phyloP scores from a whole-genome alignment of 345 rosid genomes.

The Boechera retrofracta region DNA sequence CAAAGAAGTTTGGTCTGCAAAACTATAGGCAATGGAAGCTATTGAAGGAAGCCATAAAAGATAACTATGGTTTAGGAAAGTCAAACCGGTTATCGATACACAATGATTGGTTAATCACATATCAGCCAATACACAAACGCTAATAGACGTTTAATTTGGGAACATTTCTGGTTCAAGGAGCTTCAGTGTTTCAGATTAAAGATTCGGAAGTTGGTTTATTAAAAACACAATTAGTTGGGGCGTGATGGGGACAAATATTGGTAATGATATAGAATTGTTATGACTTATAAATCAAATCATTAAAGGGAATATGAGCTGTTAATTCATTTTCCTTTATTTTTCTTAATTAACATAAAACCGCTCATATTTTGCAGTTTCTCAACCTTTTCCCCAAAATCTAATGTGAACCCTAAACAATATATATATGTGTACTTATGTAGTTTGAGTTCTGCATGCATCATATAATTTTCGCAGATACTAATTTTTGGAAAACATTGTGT shows the following conservation, averaged over 20 bases:
- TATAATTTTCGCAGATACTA: neutral
- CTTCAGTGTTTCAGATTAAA: constrained; percentile 3
- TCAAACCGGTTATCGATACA: constrained; percentile 33
- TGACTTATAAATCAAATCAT: constrained; percentile 29
- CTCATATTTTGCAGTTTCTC: neutral
- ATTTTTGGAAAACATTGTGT: neutral
- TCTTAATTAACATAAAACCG: constrained; percentile 3
- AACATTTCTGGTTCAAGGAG: constrained; percentile 20
- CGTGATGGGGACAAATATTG: constrained; percentile 41
- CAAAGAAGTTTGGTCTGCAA: constrained; percentile 19
- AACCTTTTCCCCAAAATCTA: neutral
- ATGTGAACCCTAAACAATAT: neutral
- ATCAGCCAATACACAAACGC: neutral
- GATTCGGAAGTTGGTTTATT: constrained; percentile 13
- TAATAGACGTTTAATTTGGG: neutral
- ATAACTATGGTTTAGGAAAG: constrained; percentile 17
- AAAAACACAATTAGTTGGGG: constrained; percentile 33
- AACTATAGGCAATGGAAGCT: constrained; percentile 20
- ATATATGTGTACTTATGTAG: neutral
- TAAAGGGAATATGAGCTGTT: constrained; percentile 37
- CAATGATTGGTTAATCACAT: constrained; percentile 15
- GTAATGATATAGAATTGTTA: constrained; percentile 22
- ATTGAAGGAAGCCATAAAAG: constrained; percentile 20
- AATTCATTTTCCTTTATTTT: neutral
- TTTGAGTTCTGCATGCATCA: neutral